Percentiles rank a stretch among this genome's conserved stretches.
These are phyloP conservation scores for Salvia hispanica DNA, from an alignment of 257 asterid genomes.

Conservation along the genomic window DNA sequence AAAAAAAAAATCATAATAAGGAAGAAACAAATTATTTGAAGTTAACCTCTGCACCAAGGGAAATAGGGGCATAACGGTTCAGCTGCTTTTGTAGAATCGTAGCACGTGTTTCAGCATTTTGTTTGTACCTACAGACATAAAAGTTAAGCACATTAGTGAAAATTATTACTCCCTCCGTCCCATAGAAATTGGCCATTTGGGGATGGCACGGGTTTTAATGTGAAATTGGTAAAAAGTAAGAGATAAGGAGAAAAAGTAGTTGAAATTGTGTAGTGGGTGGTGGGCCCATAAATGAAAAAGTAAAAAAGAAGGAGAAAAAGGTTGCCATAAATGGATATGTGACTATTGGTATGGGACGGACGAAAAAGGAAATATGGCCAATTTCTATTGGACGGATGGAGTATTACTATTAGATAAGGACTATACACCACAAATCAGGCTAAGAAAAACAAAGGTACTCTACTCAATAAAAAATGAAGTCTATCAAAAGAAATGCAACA, in stretches of 20 bases:
- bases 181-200: no score
- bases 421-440: background rate
- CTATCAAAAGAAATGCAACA: slow-evolving; percentile 24
- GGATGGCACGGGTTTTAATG: no score
- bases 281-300: no score
- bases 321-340: no score
- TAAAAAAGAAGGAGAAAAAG: no score
- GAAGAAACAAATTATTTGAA: slow-evolving; percentile 1
- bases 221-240: no score
- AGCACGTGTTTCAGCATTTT: slow-evolving; percentile 61
- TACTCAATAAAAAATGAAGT: slow-evolving; percentile 17
- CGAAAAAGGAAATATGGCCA: no score
- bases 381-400: no score
- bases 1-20: slow-evolving; percentile 21
- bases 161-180: slow-evolving; percentile 18
- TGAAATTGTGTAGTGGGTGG: no score
- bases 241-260: no score
- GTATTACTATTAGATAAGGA: slow-evolving; percentile 11
- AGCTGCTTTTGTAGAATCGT: slow-evolving; percentile 75
- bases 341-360: no score
- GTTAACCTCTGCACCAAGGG: slow-evolving; percentile 81
- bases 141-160: slow-evolving; percentile 29
- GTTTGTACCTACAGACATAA: slow-evolving; percentile 62
- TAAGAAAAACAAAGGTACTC: slow-evolving; percentile 12
- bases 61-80: slow-evolving; percentile 75